Evolutionary conservation across 1,284 basidiomycete species (phyloP), one percentile per base, ranked within the genome.

Genomic region (Fistulinella staudtii): DNA sequence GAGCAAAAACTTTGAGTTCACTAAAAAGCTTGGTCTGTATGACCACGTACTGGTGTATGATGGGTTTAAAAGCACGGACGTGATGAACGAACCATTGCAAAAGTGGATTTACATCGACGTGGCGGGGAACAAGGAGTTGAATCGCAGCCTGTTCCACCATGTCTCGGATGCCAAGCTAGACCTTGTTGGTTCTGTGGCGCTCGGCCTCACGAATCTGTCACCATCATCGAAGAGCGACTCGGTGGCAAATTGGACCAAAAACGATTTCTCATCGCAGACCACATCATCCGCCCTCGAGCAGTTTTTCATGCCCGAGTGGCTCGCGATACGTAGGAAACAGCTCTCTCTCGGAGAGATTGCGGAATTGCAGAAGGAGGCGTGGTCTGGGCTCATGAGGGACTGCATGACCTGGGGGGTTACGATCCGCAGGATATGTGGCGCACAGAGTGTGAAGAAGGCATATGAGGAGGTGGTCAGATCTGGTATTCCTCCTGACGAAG

Each of bases 261-360:
- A 73, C 39, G 60, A 65, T 1, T 67, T 68, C 43, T 54, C 52
- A 35, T 37, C 50, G 2, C 42, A 50, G 35, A 40, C 27, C 24
- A 9, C 44, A 27, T 35, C 46, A n/a, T 36, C 38, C 5, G 40
- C 56, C 5, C 49, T 73, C 8, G 77, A 82, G 50, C 59, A 61
- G 10, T 84, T 84, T 57, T 84, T 85, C 63, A 82, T 77, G 76
- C 72, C 72, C 2, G 79, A 82, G 57, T 84, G 81, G 82, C 66
- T 84, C 3, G 67, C 72, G 25, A 63, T 72, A 18, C 76, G 80
- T 6, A 69, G 66, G 50, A 63, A 65, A 31, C 69, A 79, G 51
- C 59, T 82, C 2, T 59, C 72, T 1, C 51, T 72, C 0, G 35
- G 51, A 17, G 67, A 77, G 45, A 80, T 84, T 39, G 68, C 70